A percentile compares a stretch with the other conserved stretches of the same genome.
Conservation (phyloP, 768 basidiomycete species). For the Trametopsis cervina region DNA sequence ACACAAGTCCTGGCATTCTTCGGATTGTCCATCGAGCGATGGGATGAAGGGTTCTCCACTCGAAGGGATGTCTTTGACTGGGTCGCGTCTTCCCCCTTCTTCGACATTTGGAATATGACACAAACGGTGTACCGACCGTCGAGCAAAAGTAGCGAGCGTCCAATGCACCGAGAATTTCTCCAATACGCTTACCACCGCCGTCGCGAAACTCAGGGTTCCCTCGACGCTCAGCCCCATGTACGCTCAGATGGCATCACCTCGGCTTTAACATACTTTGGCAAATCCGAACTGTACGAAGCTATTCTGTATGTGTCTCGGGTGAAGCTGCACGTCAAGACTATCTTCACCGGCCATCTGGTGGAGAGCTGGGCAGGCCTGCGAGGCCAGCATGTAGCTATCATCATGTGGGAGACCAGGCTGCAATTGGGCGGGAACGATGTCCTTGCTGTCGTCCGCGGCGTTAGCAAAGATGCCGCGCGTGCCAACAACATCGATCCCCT, state of each 20-base stretch:
- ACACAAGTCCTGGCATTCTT: conserved; percentile 47
- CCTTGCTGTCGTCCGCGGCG: not conserved
- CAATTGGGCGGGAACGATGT: conserved; percentile 10
- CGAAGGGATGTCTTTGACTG: conserved; percentile 52
- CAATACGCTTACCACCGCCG: conserved; percentile 34
- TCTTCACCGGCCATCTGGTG: conserved; percentile 19
- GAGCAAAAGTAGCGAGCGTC: conserved; percentile 37
- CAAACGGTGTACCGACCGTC: conserved; percentile 15
- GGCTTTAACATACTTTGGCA: conserved; percentile 13
- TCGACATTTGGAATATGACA: conserved; percentile 24
- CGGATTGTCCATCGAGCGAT: conserved; percentile 46
- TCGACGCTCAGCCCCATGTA: conserved; percentile 8
- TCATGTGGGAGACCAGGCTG: conserved; percentile 19
- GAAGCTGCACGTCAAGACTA: conserved; percentile 15
- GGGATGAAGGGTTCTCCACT: conserved; percentile 47
- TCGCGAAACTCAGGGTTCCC: too few relatives aligned
- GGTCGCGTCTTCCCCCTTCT: conserved; percentile 46
- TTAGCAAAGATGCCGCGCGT: not conserved
- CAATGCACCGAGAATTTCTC: conserved; percentile 56
- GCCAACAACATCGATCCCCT: conserved; percentile 1
- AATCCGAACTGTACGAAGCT: conserved; percentile 21
- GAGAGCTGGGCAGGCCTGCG: conserved; percentile 18
- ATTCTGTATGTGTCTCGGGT: conserved; percentile 21
- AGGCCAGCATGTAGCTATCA: conserved; percentile 17
- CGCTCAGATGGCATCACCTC: conserved; percentile 8